Base-by-base conservation (phyloP, 2,329 filamentous ascomycete species). In the Ilyonectria destructans region DNA sequence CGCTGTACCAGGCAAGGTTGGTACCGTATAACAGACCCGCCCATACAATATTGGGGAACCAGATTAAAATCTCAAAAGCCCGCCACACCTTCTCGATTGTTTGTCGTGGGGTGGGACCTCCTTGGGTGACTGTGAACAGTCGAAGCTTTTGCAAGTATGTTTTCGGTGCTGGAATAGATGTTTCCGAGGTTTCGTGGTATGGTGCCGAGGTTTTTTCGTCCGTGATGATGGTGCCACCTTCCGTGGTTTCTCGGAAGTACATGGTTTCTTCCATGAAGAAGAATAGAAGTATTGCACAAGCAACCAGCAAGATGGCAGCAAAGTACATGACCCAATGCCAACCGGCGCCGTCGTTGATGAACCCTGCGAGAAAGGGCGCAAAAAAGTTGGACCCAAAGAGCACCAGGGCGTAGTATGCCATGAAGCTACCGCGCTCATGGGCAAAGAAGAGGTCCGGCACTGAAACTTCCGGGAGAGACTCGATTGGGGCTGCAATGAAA, bases 201-300 rank as follows among this genome's bases (percentile, higher is more conserved):
- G 26, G 26, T 6, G 26, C 4, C 5, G 26, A 26, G 26, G 26
- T 26, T 4, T 26, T 26, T 26, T 26, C 26, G 26, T 26, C 26
- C 26, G 26, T 26, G 26, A 4, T 26, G 26, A 26, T 26, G 26
- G 6, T 26, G 26, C 26, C 26, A 26, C 76, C 80, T 52, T 80
- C 79, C 57, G 78, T 60, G 7, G 79, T 80, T 6, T 75, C 62
- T 13, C 85, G 83, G 58, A 81, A 77, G 74, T 86, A 89, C 74
- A 88, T 90, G 6, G 88, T 89, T 76, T 90, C 89, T 76, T 90
- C 89, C 82, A 89, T 85, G 75, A 86, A 85, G 72, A 90, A 86
- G 79, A 89, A 89, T 2, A 87, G 77, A 69, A 88, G 26, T 26
- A 26, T 26, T 82, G 19, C 90, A 72, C 43, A 87, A 85, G 10